These are phyloP conservation scores for Euphorbia celastroides DNA, from an alignment of 441 rosid species.

Conservation along the genomic window DNA sequence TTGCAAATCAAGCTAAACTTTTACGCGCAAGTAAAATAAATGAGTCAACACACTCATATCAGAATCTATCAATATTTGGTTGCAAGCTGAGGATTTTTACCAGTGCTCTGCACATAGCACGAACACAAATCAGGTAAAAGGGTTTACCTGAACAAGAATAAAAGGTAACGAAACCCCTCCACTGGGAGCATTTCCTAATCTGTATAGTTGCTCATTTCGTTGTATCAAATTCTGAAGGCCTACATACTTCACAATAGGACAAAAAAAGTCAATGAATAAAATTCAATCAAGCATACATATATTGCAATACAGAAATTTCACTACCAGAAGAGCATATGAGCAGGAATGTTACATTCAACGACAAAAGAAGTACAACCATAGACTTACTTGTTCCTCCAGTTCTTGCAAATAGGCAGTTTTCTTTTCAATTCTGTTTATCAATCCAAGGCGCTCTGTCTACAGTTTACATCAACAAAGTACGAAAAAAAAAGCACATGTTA, in stretches of 20 bases:
- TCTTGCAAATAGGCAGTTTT: conserved; percentile 82
- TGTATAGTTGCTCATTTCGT: conserved; percentile 73
- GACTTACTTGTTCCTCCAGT: conserved; percentile 87
- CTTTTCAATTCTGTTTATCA: conserved; percentile 80
- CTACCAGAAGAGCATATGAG: conserved; percentile 5
- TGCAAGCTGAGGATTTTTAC: background rate
- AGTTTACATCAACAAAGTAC: conserved; percentile 16
- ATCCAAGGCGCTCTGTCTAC: conserved; percentile 63
- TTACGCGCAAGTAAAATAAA: background rate
- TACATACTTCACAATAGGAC: conserved; percentile 41
- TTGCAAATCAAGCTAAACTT: background rate
- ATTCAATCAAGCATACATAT: background rate
- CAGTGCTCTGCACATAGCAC: conserved; percentile 1
- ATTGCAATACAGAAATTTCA: conserved; percentile 5
- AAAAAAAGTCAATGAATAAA: conserved; percentile 20
- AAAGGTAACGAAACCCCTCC: conserved; percentile 96
- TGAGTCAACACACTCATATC: background rate
- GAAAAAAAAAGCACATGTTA: conserved; percentile 21
- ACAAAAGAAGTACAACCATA: background rate
- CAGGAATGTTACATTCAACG: conserved; percentile 10
- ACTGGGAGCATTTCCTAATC: conserved; percentile 72
- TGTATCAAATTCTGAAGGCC: conserved; percentile 88
- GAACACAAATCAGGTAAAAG: conserved; percentile 16
- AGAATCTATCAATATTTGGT: background rate
- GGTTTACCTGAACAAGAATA: conserved; percentile 88